These are phyloP conservation scores for Trichocladium uniseriatum DNA, from an alignment of 495 filamentous ascomycete genomes.

Conservation along the genomic window DNA sequence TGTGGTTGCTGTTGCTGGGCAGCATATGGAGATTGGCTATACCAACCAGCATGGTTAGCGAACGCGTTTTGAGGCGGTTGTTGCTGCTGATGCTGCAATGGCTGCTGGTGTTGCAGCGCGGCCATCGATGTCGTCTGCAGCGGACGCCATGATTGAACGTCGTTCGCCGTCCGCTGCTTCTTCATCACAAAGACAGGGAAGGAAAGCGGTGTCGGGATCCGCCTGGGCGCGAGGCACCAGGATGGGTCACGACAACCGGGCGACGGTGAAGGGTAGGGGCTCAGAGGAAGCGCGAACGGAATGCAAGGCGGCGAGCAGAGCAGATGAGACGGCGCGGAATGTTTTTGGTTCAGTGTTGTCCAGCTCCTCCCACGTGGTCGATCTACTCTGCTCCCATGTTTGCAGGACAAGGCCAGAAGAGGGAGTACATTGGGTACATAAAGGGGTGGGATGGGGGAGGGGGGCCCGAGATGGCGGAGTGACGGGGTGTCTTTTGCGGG, in stretches of 20 bases:
- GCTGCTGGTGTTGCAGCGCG: constrained; percentile 23
- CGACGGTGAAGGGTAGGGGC: constrained; percentile 6
- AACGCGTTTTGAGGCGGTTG: constrained; percentile 15
- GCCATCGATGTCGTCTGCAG: constrained; percentile 28
- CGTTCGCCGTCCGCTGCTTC: constrained; percentile 25
- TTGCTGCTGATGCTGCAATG: constrained; percentile 13
- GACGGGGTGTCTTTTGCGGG: neutral
- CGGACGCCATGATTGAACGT: constrained; percentile 26
- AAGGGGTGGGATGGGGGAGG: constrained; percentile 18
- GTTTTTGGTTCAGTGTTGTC: constrained; percentile 11
- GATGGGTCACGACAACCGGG: constrained; percentile 16
- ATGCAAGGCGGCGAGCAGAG: constrained; percentile 4
- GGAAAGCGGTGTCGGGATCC: constrained; percentile 15
- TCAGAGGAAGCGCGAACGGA: neutral
- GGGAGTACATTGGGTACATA: constrained; percentile 32
- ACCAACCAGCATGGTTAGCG: constrained; percentile 28
- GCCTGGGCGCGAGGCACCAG: constrained; percentile 26
- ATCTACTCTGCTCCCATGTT: constrained; percentile 21
- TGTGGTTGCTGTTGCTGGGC: constrained; percentile 4
- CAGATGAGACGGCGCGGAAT: neutral
- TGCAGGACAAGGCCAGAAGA: constrained; percentile 20
- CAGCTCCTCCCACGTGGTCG: constrained; percentile 9
- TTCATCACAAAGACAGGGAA: constrained; percentile 22
- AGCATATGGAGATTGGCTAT: constrained; percentile 24
- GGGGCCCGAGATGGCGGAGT: neutral